phyloP scores from a whole-genome alignment of 1,284 basidiomycete genomes.

The Athelia sp. region DNA sequence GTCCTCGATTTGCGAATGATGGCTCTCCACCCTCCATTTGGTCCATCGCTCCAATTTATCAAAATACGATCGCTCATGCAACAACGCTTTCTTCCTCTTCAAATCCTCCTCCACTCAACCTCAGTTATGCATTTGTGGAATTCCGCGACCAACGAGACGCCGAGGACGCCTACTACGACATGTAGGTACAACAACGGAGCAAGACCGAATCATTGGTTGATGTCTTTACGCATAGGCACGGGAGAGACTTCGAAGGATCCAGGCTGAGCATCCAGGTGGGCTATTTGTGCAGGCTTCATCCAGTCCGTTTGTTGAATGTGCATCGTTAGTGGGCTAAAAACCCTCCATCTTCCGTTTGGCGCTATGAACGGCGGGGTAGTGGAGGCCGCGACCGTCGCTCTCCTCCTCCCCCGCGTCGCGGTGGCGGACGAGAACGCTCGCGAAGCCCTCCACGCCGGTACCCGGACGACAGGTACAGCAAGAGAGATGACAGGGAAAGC shows the following conservation, averaged over 20 bases:
- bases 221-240: slow-evolving; percentile 59
- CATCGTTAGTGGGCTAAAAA: slow-evolving; percentile 75
- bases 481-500: slow-evolving; percentile 16
- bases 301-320: background rate
- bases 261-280: slow-evolving; percentile 76
- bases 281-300: slow-evolving; percentile 10
- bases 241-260: slow-evolving; percentile 75
- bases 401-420: slow-evolving; percentile 37
- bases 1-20: slow-evolving; percentile 18
- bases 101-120: slow-evolving; percentile 38
- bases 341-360: slow-evolving; percentile 84
- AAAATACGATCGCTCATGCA: slow-evolving; percentile 54
- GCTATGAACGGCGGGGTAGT: slow-evolving; percentile 58
- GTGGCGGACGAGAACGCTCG: slow-evolving; percentile 37
- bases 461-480: slow-evolving; percentile 25
- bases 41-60: slow-evolving; percentile 24
- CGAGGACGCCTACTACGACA: slow-evolving; percentile 87
- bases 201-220: slow-evolving; percentile 4
- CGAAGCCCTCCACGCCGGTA: slow-evolving; percentile 31
- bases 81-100: slow-evolving; percentile 61
- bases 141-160: slow-evolving; percentile 81
- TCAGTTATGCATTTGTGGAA: slow-evolving; percentile 90
- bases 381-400: slow-evolving; percentile 29
- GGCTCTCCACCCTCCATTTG: slow-evolving; percentile 30
- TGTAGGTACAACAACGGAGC: slow-evolving; percentile 48